Base-by-base conservation (phyloP, 768 basidiomycete genomes). In the Lentinula edodes region DNA sequence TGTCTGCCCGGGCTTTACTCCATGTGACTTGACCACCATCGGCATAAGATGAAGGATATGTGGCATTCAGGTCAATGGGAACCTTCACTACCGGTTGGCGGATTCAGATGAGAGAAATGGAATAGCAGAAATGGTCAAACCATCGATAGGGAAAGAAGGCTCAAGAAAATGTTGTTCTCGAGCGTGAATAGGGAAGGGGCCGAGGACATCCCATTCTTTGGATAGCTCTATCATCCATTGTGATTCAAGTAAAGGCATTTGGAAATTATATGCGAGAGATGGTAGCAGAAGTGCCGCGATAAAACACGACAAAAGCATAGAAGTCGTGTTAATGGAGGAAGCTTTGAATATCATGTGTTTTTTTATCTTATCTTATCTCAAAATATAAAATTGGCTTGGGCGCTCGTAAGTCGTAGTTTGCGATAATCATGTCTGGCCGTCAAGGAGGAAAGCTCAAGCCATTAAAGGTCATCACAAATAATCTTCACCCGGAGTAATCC, bases 361-460 rank as follows among this genome's bases (percentile, higher is more conserved):
- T 28, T 28, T 28, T 28, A 28, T 43, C 16, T 43, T 43, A 43
- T 43, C 42, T 43, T 43, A 43, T 16, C 16, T 8, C 13, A 16
- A 6, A n/a, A 6, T 16, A 43, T 35, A 10, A 35, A 5, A 3
- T 28, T 28, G 28, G 28, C 28, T 28, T 28, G 42, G 54, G 42
- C 42, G 54, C 54, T 39, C 20, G 28, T 28, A 2, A 2, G 28
- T 4, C 28, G 28, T 2, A 28, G 28, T 28, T 28, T 28, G 28
- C 46, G 23, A 60, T 28, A 28, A 15, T 15, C 69, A 88, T 88
- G 86, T 75, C 84, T 35, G 75, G 80, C 70, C 83, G 90, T 76
- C 87, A 90, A 79, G 90, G 89, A 64, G 92, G 55, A 70, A 93
- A 94, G 76, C 69, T 88, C 58, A 94, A 94, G 82, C 92, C 92